Conservation (phyloP, 2,329 filamentous ascomycete genomes). For the Ophiostoma ulmi region DNA sequence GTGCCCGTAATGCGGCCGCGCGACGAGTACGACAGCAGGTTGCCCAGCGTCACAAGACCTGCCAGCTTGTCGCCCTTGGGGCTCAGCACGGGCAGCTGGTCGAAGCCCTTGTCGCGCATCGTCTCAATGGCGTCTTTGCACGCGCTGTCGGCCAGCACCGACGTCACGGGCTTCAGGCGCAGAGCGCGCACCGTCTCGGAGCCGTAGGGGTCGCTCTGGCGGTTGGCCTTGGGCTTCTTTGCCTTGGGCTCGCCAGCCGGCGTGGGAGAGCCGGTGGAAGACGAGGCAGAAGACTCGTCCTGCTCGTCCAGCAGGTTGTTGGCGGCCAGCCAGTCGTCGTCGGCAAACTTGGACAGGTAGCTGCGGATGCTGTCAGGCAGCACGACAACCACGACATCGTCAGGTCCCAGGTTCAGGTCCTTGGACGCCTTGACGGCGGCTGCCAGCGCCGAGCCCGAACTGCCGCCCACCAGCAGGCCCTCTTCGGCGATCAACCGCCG, state of each 20-base stretch:
- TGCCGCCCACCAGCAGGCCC: constrained; percentile 87
- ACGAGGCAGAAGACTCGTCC: not conserved
- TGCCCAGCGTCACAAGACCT: constrained; percentile 89
- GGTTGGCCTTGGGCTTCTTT: constrained; percentile 45
- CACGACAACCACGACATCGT: constrained; percentile 84
- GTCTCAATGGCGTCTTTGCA: constrained; percentile 91
- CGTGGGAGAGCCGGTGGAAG: too few species aligned
- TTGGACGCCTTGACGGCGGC: constrained; percentile 72
- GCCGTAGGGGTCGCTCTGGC: constrained; percentile 62
- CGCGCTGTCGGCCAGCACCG: constrained; percentile 62
- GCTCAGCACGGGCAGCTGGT: constrained; percentile 87
- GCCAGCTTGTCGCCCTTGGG: constrained; percentile 67
- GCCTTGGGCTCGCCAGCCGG: not conserved
- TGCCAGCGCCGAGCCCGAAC: constrained; percentile 85
- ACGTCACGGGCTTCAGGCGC: constrained; percentile 88
- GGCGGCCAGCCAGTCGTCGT: constrained; percentile 97
- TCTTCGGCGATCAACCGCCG: constrained; percentile 88
- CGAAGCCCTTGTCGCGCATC: constrained; percentile 97
- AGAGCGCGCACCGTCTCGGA: constrained; percentile 76
- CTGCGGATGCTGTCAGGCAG: constrained; percentile 94
- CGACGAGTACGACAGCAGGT: constrained; percentile 85
- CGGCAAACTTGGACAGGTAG: constrained; percentile 96
- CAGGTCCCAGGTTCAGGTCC: constrained; percentile 71
- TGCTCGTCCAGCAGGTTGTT: constrained; percentile 76
- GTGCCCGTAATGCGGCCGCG: constrained; percentile 70